A percentile compares a stretch with the other conserved stretches of the same genome.
Conservation (phyloP, 257 asterid genomes). For the Thymus mandschuricus region DNA sequence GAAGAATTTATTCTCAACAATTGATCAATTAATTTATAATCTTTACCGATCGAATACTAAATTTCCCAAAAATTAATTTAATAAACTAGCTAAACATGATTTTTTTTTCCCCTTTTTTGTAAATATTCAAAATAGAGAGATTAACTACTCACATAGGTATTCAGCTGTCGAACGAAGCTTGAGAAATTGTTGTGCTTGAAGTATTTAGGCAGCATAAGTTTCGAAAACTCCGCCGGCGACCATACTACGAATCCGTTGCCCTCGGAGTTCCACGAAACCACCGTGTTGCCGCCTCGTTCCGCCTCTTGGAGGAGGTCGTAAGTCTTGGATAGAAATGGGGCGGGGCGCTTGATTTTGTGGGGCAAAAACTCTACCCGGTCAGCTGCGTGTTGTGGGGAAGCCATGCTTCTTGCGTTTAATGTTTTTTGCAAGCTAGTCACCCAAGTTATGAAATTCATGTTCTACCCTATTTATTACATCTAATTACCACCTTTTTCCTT, state of each 20-base stretch:
- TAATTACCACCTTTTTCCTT: background rate
- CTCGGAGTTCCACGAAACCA: slow-evolving; percentile 47
- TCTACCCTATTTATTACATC: slow-evolving; percentile 1
- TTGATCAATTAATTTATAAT: too few species aligned
- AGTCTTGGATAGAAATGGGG: slow-evolving; percentile 67
- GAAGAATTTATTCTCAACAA: too few species aligned
- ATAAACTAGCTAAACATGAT: background rate
- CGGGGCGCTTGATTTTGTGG: slow-evolving; percentile 44
- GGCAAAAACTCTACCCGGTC: background rate
- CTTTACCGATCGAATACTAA: background rate
- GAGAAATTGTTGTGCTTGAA: slow-evolving; percentile 37
- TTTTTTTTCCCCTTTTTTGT: background rate
- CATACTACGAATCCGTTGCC: slow-evolving; percentile 54
- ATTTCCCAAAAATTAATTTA: background rate
- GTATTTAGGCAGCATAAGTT: slow-evolving; percentile 43
- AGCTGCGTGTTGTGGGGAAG: background rate
- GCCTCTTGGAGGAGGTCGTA: slow-evolving; percentile 59
- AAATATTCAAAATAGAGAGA: background rate
- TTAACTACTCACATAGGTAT: slow-evolving; percentile 45
- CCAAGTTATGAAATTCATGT: background rate
- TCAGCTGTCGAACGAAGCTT: slow-evolving; percentile 50
- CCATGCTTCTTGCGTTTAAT: slow-evolving; percentile 21
- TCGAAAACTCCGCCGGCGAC: slow-evolving; percentile 51
- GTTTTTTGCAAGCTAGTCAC: background rate
- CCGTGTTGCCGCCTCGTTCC: slow-evolving; percentile 33